Evolutionary conservation across 2,329 filamentous ascomycete genomes (phyloP).

Genomic region (Fusarium verrucosum): DNA sequence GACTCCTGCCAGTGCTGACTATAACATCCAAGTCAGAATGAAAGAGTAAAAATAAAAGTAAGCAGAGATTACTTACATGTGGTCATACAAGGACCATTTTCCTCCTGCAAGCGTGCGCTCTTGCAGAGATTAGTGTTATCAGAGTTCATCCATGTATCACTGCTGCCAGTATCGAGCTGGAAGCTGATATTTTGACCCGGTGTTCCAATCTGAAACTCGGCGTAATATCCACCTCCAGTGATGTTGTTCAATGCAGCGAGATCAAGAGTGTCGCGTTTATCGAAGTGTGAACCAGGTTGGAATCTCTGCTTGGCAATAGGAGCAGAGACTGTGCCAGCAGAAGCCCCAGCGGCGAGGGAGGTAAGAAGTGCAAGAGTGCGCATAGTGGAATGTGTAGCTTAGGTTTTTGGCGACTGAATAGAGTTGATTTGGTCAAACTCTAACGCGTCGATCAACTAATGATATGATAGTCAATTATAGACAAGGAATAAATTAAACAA

Average conservation of each 20-base stretch:
- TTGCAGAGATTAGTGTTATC: conserved; percentile 68
- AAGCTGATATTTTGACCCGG: conserved; percentile 64
- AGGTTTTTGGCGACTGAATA: not conserved
- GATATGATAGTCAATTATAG: not conserved
- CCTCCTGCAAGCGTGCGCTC: conserved; percentile 47
- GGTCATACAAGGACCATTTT: conserved; percentile 46
- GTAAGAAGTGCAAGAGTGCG: conserved; percentile 30
- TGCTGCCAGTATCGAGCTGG: conserved; percentile 70
- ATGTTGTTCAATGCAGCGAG: conserved; percentile 62
- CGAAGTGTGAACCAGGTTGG: conserved; percentile 21
- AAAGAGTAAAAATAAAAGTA: too few relatives aligned
- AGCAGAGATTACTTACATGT: conserved; percentile 54
- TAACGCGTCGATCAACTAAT: not conserved
- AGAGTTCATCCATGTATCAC: conserved; percentile 70
- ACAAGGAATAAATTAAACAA: not conserved
- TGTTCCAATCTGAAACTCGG: conserved; percentile 66
- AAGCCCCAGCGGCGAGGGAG: conserved; percentile 34
- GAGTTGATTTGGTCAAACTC: not conserved
- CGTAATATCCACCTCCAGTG: conserved; percentile 65
- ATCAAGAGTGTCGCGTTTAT: conserved; percentile 42
- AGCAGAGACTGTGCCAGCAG: conserved; percentile 42
- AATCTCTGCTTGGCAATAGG: conserved; percentile 29
- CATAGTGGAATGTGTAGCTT: conserved; percentile 26
- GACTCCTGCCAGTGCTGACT: conserved; percentile 57
- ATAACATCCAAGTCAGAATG: not conserved